A percentile compares a stretch with the other conserved stretches of the same genome.
phyloP scores from a whole-genome alignment of 1,284 basidiomycete species.

The Apiotrichum laibachii region DNA sequence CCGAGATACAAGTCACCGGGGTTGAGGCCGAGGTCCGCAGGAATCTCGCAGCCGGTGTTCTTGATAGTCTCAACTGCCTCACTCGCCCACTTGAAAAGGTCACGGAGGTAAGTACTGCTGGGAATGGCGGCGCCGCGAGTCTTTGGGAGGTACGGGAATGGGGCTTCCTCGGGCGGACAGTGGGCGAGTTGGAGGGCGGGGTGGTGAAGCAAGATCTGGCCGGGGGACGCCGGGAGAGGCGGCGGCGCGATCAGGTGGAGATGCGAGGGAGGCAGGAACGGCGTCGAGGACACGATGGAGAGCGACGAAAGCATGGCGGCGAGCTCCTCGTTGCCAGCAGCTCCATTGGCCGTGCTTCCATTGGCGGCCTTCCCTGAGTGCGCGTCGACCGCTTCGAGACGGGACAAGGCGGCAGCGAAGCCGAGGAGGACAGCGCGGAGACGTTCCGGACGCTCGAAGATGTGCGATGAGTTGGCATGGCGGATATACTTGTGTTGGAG shows the following conservation, averaged over 20 bases:
- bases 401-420: slow-evolving; percentile 69
- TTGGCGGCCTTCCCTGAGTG: background rate
- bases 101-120: slow-evolving; percentile 38
- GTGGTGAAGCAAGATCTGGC: slow-evolving; percentile 41
- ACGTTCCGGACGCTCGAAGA: slow-evolving; percentile 88
- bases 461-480: slow-evolving; percentile 64
- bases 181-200: slow-evolving; percentile 47
- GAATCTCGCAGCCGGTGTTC: slow-evolving; percentile 72
- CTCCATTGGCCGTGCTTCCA: too few relatives aligned
- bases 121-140: slow-evolving; percentile 19
- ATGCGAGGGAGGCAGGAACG: slow-evolving; percentile 23
- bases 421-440: slow-evolving; percentile 76
- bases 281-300: slow-evolving; percentile 22
- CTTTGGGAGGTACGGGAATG: slow-evolving; percentile 34
- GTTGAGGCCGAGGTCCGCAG: slow-evolving; percentile 66
- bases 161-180: slow-evolving; percentile 38
- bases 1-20: slow-evolving; percentile 66
- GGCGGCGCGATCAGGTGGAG: slow-evolving; percentile 34
- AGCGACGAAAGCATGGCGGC: slow-evolving; percentile 36
- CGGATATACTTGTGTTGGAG: slow-evolving; percentile 71
- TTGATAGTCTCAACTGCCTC: slow-evolving; percentile 66
- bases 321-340: slow-evolving; percentile 20
- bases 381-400: slow-evolving; percentile 58
- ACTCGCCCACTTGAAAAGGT: slow-evolving; percentile 58
- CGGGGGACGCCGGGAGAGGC: slow-evolving; percentile 23